Base-by-base conservation (phyloP, 352 stramenopile genomes). In the Phytophthora rubi region DNA sequence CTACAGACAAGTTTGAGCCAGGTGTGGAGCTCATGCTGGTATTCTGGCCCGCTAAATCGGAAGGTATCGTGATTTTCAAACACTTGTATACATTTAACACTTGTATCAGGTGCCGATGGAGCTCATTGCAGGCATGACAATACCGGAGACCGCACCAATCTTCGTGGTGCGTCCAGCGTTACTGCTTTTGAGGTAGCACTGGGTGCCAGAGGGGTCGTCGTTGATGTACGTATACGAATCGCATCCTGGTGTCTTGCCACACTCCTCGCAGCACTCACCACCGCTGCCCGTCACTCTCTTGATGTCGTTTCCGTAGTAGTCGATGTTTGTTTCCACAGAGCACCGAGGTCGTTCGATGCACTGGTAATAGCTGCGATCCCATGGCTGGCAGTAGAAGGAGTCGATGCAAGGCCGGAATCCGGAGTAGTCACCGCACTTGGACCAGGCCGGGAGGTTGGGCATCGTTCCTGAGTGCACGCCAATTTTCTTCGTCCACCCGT, bases 151-250 rank as follows among this genome's bases (percentile, higher is more conserved):
- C 6, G 71, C 75, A 26, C 72, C 71, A 21, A 78, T 59, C 35
- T 65, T 62, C 26, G 52, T 65, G 10, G 21, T 55, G 16, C 71
- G 57, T 10, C 60, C 59, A 45, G 55, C 72, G 15, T 53, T 63
- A 15, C 59, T 65, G 13, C 47, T 68, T 32, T 80, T 80, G 18
- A 80, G 55, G 42, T 79, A 79, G 47, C 72, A 79, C 39, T 65
- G 57, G 1, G 71, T 64, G 13, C 54, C 48, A 6, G 53, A 65
- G 0, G 63, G 63, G 28, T 74, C 65, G 53, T 68, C 77, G 67
- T 85, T 83, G 48, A 81, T 71, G 61, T 73, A 83, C 42, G 75
- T 82, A 59, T 83, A 85, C 7, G 73, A 73, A 58, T 75, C 71
- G 57, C 77, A 85, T 12, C 66, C 67, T 47, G 44, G 15, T 2